Conservation (phyloP, 352 stramenopile species). For the Phytophthora multivora region DNA sequence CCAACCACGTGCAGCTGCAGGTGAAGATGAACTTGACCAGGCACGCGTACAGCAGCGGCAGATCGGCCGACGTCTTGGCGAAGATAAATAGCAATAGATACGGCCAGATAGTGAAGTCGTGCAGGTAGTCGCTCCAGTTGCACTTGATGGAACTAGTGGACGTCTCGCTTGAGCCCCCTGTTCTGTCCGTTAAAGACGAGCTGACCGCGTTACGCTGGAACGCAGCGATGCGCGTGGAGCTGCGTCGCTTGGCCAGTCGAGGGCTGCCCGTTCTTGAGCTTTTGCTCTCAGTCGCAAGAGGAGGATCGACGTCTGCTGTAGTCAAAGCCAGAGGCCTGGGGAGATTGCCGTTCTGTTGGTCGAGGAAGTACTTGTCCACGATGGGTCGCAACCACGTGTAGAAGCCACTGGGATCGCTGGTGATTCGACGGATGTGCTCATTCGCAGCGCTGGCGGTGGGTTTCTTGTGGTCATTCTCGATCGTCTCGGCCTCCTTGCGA, state of each 20-base stretch:
- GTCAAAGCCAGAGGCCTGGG: constrained; percentile 35
- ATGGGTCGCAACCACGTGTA: constrained; percentile 75
- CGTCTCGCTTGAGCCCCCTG: constrained; percentile 1
- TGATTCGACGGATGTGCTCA: constrained; percentile 64
- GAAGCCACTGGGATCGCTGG: constrained; percentile 74
- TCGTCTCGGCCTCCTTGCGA: constrained; percentile 79
- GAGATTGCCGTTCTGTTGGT: constrained; percentile 42
- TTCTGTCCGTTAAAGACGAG: constrained; percentile 3
- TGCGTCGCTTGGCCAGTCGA: constrained; percentile 24
- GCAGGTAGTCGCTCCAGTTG: constrained; percentile 61
- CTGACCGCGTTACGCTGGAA: constrained; percentile 33
- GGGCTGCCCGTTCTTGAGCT: constrained; percentile 25
- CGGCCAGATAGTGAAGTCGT: constrained; percentile 77
- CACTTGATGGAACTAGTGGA: constrained; percentile 6
- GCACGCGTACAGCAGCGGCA: constrained; percentile 55
- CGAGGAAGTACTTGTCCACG: constrained; percentile 69
- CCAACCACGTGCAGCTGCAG: constrained; percentile 70
- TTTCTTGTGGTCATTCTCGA: constrained; percentile 62
- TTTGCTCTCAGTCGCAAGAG: constrained; percentile 9
- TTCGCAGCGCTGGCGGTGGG: constrained; percentile 29
- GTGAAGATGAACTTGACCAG: constrained; percentile 74
- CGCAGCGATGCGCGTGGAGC: constrained; percentile 35
- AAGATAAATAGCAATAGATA: constrained; percentile 71
- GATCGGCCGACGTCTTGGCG: constrained; percentile 39
- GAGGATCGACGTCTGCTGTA: constrained; percentile 5